Percentiles rank a stretch among this genome's conserved stretches.
Conservation (phyloP, 495 filamentous ascomycete species). For the Podospora sp. region DNA sequence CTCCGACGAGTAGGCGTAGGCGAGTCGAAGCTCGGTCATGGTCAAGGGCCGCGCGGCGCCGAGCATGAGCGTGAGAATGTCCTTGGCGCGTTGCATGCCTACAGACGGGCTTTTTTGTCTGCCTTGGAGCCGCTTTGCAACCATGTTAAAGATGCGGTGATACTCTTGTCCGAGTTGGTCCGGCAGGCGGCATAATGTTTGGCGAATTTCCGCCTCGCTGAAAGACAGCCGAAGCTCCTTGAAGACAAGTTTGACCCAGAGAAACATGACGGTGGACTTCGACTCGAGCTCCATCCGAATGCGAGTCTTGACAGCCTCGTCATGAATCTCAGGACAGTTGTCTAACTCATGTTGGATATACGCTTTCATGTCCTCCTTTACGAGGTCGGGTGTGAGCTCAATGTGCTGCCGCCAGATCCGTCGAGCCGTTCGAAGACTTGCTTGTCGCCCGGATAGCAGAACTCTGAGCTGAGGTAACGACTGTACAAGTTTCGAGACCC, state of each 20-base stretch:
- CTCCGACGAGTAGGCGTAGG: neutral
- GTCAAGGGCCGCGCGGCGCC: neutral
- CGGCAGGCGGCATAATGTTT: neutral
- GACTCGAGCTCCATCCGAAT: neutral
- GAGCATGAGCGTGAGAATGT: neutral
- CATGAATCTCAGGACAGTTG: neutral
- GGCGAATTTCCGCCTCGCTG: neutral
- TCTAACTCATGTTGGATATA: neutral
- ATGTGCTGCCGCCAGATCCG: neutral
- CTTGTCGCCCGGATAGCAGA: neutral
- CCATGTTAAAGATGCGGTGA: neutral
- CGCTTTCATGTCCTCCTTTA: neutral
- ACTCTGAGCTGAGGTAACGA: neutral
- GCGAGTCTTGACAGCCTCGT: neutral
- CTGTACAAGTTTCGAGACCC: neutral
- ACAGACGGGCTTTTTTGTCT: neutral
- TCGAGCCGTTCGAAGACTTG: neutral
- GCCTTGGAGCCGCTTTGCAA: neutral
- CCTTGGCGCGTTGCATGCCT: neutral
- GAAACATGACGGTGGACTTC: conserved; percentile 3
- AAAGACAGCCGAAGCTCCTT: neutral
- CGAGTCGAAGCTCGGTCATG: neutral
- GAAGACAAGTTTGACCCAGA: conserved; percentile 4
- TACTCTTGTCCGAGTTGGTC: neutral
- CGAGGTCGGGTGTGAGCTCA: neutral